Evolutionary conservation across 2,329 filamentous ascomycete genomes (phyloP).

Genomic region (Cucurbitaria berberidis): DNA sequence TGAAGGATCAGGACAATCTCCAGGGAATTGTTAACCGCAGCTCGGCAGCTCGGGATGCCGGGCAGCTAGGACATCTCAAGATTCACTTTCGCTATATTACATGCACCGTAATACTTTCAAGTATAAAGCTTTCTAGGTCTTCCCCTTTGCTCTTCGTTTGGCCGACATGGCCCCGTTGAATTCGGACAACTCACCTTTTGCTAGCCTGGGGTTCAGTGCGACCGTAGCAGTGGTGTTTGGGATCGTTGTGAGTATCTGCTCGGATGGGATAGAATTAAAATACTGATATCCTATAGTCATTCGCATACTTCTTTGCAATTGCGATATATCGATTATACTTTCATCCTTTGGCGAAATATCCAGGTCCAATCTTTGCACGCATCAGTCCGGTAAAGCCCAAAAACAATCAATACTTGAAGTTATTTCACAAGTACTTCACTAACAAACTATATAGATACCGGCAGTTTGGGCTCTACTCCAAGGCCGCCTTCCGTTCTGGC

Average conservation of each 20-base stretch:
- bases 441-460: constrained; percentile 22
- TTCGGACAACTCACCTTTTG: background rate
- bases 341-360: constrained; percentile 25
- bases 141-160: background rate
- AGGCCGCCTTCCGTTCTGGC: constrained; percentile 21
- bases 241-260: background rate
- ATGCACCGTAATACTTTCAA: background rate
- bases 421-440: background rate
- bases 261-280: background rate
- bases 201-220: constrained; percentile 20
- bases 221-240: constrained; percentile 45
- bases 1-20: background rate
- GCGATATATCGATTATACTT: constrained; percentile 31
- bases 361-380: constrained; percentile 24
- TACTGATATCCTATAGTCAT: background rate
- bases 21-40: background rate
- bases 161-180: background rate
- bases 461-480: constrained; percentile 16
- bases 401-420: background rate
- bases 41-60: background rate
- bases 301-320: background rate
- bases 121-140: background rate
- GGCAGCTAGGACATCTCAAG: background rate
- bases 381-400: constrained; percentile 3
- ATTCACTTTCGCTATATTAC: background rate